phyloP scores from a whole-genome alignment of 768 basidiomycete species.

The Ephemerocybe angulata region DNA sequence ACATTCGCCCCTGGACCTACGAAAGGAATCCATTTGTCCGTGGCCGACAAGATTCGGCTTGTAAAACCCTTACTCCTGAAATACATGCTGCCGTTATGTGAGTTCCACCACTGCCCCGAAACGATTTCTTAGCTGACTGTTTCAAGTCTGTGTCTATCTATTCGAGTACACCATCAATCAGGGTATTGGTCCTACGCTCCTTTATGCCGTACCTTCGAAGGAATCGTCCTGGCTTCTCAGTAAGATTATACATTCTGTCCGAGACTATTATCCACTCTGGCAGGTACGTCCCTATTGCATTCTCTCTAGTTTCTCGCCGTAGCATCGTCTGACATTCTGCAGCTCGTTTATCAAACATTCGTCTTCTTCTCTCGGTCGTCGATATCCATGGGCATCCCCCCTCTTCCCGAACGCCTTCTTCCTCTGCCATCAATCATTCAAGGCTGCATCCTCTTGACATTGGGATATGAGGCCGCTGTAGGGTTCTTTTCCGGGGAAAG shows the following conservation, averaged over 20 bases:
- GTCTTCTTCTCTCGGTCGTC: conserved; percentile 93
- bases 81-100: conserved; percentile 94
- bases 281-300: conserved; percentile 47
- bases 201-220: conserved; percentile 78
- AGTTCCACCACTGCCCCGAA: conserved; percentile 30
- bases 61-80: conserved; percentile 73
- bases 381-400: conserved; percentile 78
- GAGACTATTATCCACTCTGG: conserved; percentile 96
- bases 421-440: conserved; percentile 77
- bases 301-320: neutral
- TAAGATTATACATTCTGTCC: conserved; percentile 74
- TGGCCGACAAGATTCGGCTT: conserved; percentile 74
- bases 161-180: conserved; percentile 93
- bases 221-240: conserved; percentile 60
- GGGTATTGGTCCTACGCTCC: conserved; percentile 86
- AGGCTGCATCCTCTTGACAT: conserved; percentile 54
- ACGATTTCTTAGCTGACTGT: neutral
- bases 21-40: conserved; percentile 50
- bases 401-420: conserved; percentile 66
- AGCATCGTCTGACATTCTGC: neutral
- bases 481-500: conserved; percentile 57
- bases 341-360: conserved; percentile 85
- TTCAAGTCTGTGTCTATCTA: conserved; percentile 41
- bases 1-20: conserved; percentile 34
- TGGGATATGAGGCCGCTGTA: conserved; percentile 64